Percentiles rank a stretch among this genome's conserved stretches.
Evolutionary conservation across 139 green algal genomes (phyloP).

Genomic region (Coelastrella sp.): DNA sequence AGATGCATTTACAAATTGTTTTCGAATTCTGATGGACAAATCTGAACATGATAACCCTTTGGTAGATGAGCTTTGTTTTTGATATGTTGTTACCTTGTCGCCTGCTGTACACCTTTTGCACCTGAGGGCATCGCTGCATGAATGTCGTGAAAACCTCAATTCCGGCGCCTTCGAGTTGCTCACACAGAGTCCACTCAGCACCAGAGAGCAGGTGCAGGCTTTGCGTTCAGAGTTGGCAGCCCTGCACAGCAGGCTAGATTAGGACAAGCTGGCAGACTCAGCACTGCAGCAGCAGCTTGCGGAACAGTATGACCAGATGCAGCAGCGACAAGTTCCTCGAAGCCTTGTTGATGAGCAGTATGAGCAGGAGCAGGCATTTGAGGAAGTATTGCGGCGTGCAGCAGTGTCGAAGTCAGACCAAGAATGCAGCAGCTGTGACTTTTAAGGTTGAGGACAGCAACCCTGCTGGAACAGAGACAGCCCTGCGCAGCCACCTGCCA

Average conservation of each 20-base stretch:
- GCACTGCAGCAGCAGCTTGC: slow-evolving; percentile 12
- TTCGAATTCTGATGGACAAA: no score
- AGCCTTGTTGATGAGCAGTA: slow-evolving; percentile 12
- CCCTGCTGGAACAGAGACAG: neutral
- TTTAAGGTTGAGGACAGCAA: neutral
- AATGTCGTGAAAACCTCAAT: neutral
- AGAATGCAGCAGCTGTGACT: neutral
- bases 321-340: neutral
- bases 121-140: neutral
- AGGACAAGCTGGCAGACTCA: neutral
- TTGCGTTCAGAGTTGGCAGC: slow-evolving; percentile 12
- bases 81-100: no score
- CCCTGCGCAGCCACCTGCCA: neutral
- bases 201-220: slow-evolving; percentile 9
- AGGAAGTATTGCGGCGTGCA: neutral
- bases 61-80: no score
- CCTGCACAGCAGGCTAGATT: neutral
- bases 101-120: neutral
- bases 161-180: slow-evolving; percentile 7
- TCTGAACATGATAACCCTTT: no score
- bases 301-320: neutral
- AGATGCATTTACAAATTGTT: no score
- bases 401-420: neutral
- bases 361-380: slow-evolving; percentile 14
- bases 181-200: slow-evolving; percentile 23